These are phyloP conservation scores for Trametes maxima DNA, from an alignment of 768 basidiomycete species.

Conservation along the genomic window DNA sequence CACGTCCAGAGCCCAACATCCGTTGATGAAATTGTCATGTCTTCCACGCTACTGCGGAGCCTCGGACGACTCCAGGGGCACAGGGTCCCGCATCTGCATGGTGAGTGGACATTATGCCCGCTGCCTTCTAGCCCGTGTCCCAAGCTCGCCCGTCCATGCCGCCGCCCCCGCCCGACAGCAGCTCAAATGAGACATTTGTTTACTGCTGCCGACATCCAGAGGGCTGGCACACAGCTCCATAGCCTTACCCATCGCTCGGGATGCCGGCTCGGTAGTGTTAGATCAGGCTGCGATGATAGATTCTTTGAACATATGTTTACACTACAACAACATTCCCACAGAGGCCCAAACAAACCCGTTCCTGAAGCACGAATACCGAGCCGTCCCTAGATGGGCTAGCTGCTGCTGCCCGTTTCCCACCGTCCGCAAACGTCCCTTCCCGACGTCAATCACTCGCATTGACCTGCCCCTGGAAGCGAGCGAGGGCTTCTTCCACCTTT, in stretches of 20 bases:
- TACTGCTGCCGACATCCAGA: too few relatives aligned
- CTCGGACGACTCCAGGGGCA: not conserved
- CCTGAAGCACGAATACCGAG: not conserved
- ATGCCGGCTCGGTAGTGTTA: slow-evolving; percentile 7
- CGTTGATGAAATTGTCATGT: not conserved
- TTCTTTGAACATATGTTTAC: slow-evolving; percentile 1
- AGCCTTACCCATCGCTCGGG: not conserved
- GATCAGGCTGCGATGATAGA: slow-evolving; percentile 10
- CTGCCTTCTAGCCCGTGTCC: not conserved
- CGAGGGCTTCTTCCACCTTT: slow-evolving; percentile 40
- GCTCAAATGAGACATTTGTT: not conserved
- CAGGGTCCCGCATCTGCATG: not conserved
- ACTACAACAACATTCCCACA: slow-evolving; percentile 14
- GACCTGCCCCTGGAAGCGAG: slow-evolving; percentile 5
- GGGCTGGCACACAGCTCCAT: not conserved
- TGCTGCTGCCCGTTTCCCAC: not conserved
- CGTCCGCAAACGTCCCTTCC: not conserved
- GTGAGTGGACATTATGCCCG: not conserved
- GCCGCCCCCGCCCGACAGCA: not conserved
- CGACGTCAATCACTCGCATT: not conserved
- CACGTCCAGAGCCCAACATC: not conserved
- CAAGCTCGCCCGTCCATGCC: not conserved
- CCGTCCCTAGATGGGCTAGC: not conserved
- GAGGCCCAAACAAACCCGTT: not conserved
- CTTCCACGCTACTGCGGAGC: not conserved